A percentile compares a stretch with the other conserved stretches of the same genome.
Evolutionary conservation across 257 asterid genomes (phyloP).

Genomic region (Solanum tarapatanum): DNA sequence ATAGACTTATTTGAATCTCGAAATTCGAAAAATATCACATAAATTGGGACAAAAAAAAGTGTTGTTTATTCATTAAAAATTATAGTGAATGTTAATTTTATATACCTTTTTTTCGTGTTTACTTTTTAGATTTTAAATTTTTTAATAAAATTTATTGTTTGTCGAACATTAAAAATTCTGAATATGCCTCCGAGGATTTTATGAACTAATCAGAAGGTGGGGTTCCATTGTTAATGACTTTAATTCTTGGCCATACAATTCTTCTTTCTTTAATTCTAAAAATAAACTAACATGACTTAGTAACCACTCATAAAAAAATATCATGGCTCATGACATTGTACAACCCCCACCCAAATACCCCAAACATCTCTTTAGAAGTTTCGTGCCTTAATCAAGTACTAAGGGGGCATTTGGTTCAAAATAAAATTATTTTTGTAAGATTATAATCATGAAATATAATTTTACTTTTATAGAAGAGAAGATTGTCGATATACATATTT

Average conservation of each 20-base stretch:
- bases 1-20: too few relatives aligned
- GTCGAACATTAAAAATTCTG: neutral
- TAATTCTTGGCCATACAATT: conserved; percentile 17
- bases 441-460: neutral
- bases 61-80: too few relatives aligned
- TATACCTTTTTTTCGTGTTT: neutral
- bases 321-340: neutral
- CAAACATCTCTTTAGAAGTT: neutral
- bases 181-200: fast-evolving
- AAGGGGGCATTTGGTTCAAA: neutral
- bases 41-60: too few relatives aligned
- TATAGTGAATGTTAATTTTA: neutral
- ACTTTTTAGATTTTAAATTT: neutral
- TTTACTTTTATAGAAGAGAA: neutral
- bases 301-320: conserved; percentile 8
- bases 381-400: neutral
- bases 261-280: neutral
- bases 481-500: neutral
- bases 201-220: neutral
- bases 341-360: neutral
- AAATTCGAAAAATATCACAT: too few relatives aligned
- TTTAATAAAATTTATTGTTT: neutral
- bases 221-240: conserved; percentile 1
- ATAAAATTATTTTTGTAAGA: neutral
- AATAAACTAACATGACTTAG: neutral